phyloP scores from a whole-genome alignment of 192 early-diverging fungal genomes.

The Dimargaris verticillata region DNA sequence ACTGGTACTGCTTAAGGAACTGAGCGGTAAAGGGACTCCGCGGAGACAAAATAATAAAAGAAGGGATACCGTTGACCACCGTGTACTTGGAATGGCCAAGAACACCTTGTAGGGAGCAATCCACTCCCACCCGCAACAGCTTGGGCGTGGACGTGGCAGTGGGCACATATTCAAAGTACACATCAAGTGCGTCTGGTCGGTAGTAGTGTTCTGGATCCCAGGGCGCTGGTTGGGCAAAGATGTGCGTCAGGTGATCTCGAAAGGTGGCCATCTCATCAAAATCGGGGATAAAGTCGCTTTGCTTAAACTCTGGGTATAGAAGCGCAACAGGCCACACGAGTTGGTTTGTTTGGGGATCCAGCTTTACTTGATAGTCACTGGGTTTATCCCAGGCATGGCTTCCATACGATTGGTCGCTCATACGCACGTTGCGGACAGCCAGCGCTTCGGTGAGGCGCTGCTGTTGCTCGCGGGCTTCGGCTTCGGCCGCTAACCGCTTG shows the following conservation, averaged over 20 bases:
- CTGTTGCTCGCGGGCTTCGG: conserved; percentile 26
- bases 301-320: conserved; percentile 83
- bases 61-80: conserved; percentile 68
- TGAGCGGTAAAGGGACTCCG: no score
- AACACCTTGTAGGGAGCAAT: conserved; percentile 42
- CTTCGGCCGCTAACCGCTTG: conserved; percentile 21
- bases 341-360: conserved; percentile 35
- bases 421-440: conserved; percentile 24
- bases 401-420: conserved; percentile 6
- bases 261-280: conserved; percentile 77
- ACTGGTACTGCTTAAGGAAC: no score
- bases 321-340: conserved; percentile 78
- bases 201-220: conserved; percentile 71
- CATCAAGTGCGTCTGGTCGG: conserved; percentile 46
- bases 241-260: conserved; percentile 61
- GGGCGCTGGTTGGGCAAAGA: conserved; percentile 60
- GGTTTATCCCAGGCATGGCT: conserved; percentile 22
- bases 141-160: conserved; percentile 19
- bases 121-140: conserved; percentile 45
- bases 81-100: conserved; percentile 46
- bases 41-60: conserved; percentile 80
- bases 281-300: conserved; percentile 72
- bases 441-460: conserved; percentile 27
- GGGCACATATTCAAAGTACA: conserved; percentile 57
- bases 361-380: conserved; percentile 31